Evolutionary conservation across 2,329 filamentous ascomycete genomes (phyloP), one percentile per base, ranked within the genome.

Genomic region (Cladophialophora carrionii): DNA sequence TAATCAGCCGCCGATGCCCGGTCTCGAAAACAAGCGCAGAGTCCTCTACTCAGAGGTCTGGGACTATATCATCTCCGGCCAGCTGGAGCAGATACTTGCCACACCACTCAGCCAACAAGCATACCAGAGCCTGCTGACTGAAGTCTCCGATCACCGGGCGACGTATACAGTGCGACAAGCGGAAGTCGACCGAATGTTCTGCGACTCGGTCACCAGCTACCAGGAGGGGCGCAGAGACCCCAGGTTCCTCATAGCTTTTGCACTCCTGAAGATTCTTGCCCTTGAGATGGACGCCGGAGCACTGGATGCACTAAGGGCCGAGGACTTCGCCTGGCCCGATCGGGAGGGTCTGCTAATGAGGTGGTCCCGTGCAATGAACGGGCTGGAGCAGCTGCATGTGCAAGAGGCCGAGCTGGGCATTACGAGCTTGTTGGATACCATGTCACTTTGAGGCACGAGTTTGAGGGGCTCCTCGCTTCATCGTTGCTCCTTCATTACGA

Each of bases 201-300:
- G 52, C 12, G 24, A 31, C 5, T 12, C 52, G 6, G 9, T 55
- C n/a, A 20, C 20, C 26, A 24, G 17, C 14, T n/a, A 55, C 31
- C 52, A 37, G 10, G 29, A 31, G 7, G 52, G n/a, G 29, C 52
- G 31, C 29, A 17, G 29, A 12, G 52, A 34, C 26, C n/a, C 52
- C n/a, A 55, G 31, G n/a, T 24, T 34, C 12, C 52, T 32, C n/a
- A 34, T 20, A 55, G 52, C 52, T 17, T 55, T 55, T 26, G 26
- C 29, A 29, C 24, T 32, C 12, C 52, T n/a, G 24, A 55, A 34
- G 17, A 9, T 20, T 12, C 52, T 32, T 4, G 26, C 52, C 6
- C 17, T 55, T 5, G 5, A 55, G 10, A 22, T 55, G 26, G 29
- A 55, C 12, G 29, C 7, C 34, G 26, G n/a, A 2, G 29, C n/a